These are phyloP conservation scores for Hippophae rhamnoides DNA, from an alignment of 306 rosid genomes.

Conservation along the genomic window DNA sequence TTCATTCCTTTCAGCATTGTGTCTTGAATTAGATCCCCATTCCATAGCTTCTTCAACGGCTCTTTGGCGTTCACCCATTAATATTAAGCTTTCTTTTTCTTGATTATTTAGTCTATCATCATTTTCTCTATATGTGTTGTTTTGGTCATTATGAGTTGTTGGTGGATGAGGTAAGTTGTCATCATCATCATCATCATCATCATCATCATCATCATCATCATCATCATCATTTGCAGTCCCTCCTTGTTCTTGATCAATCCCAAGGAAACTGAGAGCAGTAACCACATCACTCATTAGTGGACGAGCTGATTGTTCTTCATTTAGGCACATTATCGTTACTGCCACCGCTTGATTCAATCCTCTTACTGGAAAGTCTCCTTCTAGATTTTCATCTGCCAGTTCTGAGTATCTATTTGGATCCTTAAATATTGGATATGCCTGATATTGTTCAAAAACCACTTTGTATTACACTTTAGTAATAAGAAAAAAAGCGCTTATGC, in stretches of 20 bases:
- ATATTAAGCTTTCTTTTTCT: constrained; percentile 15
- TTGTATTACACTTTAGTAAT: too few relatives aligned
- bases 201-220: too few relatives aligned
- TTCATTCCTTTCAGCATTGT: constrained; percentile 17
- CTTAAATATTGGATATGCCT: constrained; percentile 72
- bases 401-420: constrained; percentile 38
- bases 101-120: constrained; percentile 5
- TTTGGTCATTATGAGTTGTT: constrained; percentile 11
- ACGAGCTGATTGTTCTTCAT: constrained; percentile 66
- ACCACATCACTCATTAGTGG: constrained; percentile 79
- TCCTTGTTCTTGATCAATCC: constrained; percentile 20
- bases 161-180: constrained; percentile 14
- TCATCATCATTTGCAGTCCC: neutral
- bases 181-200: too few relatives aligned
- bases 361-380: constrained; percentile 41
- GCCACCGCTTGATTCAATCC: constrained; percentile 81
- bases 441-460: neutral
- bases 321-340: constrained; percentile 88
- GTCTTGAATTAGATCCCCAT: constrained; percentile 67
- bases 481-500: too few relatives aligned
- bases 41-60: constrained; percentile 84
- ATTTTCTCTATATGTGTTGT: neutral
- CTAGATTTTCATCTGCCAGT: constrained; percentile 61
- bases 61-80: constrained; percentile 37
- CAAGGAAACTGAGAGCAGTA: constrained; percentile 74